Conservation (phyloP, 2,329 filamentous ascomycete genomes). For the Dactylellina cionopaga region DNA sequence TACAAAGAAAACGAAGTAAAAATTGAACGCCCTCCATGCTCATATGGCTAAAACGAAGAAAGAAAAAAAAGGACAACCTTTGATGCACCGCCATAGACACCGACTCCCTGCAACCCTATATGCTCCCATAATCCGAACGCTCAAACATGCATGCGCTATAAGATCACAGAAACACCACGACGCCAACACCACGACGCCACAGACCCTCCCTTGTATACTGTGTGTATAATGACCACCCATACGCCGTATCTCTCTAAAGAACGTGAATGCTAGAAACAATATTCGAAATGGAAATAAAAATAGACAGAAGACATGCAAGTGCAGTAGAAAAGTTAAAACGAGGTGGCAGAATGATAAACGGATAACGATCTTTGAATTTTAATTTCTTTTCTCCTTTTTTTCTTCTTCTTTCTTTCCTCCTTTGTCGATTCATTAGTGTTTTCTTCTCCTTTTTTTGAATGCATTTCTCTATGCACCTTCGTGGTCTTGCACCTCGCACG, state of each 20-base stretch:
- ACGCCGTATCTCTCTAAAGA: too few relatives aligned
- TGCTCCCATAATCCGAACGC: background rate
- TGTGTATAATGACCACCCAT: too few relatives aligned
- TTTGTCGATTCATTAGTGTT: background rate
- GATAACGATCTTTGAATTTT: too few relatives aligned
- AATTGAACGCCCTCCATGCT: too few relatives aligned
- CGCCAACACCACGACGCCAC: too few relatives aligned
- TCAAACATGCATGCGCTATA: background rate
- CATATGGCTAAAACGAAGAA: background rate
- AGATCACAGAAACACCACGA: background rate
- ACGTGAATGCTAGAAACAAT: too few relatives aligned
- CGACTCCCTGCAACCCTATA: background rate
- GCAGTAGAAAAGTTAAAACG: too few relatives aligned
- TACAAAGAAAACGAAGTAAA: too few relatives aligned
- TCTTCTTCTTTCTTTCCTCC: background rate
- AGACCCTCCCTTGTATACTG: too few relatives aligned
- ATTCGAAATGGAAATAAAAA: too few relatives aligned
- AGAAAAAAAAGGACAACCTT: background rate
- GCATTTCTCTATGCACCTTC: background rate
- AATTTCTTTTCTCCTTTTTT: background rate
- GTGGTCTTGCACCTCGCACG: background rate
- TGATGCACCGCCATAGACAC: background rate
- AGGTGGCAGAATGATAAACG: too few relatives aligned
- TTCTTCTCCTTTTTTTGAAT: background rate
- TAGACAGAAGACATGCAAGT: too few relatives aligned